Base-by-base conservation (phyloP, 2,329 filamentous ascomycete species). In the Colletotrichum gigasporum region DNA sequence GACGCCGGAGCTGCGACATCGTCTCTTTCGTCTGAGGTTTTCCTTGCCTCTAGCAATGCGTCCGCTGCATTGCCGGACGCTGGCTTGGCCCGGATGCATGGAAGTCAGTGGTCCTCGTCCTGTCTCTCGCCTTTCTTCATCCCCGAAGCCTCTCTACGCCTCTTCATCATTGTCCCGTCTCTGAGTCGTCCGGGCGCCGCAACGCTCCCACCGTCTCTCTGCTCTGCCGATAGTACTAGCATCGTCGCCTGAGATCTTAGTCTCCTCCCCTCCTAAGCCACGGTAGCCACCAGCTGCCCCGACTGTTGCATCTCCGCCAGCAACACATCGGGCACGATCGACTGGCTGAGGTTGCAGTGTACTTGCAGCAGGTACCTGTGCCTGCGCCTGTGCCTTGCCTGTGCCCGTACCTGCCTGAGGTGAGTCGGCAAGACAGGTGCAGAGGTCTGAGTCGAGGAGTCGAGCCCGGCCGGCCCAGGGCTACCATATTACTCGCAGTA, bases 181-280 rank as follows among this genome's bases (percentile, higher is more conserved):
- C 42, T 52, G 56, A 48, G 41, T 61, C 35, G 48, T 42, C 47
- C 41, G 18, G 61, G 41, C 48, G 41, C 60, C 32, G 55, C 55
- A 35, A 47, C 24, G 42, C 48, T 42, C 24, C 47, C 16, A 41
- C 34, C 61, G 34, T 64, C 28, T 52, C 26, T 64, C 28, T 52
- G 34, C 22, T 28, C 28, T 14, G 37, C 14, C 32, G 51, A 11
- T 12, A 32, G 10, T 54, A 47, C 41, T 54, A 61, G 18, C 41
- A 61, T 42, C 34, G 24, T 61, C 42, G 61, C 56, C 55, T 60
- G 48, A 50, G 48, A 61, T 64, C 61, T 44, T 42, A 54, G 61
- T 50, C 34, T 39, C 35, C 20, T 52, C 34, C 30, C 39, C 28
- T 30, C 39, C 42, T 20, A 34, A 39, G 18, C n/a, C 34, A 14